These are phyloP conservation scores for Mycena sp. DNA, from an alignment of 1,284 basidiomycete genomes.

Conservation along the genomic window DNA sequence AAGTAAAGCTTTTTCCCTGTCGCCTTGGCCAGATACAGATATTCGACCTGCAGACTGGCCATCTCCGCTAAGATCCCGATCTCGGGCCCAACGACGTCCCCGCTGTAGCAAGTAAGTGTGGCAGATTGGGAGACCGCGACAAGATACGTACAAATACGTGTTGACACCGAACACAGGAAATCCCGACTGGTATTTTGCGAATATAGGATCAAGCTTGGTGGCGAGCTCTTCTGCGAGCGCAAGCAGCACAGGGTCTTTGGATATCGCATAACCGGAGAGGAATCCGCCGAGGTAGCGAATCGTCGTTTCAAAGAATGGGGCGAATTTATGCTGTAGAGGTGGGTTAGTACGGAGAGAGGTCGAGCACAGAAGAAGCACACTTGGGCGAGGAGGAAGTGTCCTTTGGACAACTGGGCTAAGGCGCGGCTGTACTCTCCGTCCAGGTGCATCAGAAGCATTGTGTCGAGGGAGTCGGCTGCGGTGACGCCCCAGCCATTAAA, in stretches of 20 bases:
- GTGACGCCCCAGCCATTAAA: constrained; percentile 92
- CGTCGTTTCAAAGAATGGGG: constrained; percentile 85
- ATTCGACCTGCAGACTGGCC: constrained; percentile 66
- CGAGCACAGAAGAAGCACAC: constrained; percentile 7
- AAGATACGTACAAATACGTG: constrained; percentile 51
- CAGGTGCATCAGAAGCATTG: constrained; percentile 88
- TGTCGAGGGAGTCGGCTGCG: constrained; percentile 86
- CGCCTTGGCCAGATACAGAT: constrained; percentile 63
- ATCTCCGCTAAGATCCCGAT: constrained; percentile 63
- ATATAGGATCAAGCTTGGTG: constrained; percentile 58
- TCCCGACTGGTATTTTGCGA: constrained; percentile 54
- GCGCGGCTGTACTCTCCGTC: constrained; percentile 82
- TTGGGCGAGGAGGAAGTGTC: constrained; percentile 65
- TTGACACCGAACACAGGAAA: constrained; percentile 61
- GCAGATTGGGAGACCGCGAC: neutral
- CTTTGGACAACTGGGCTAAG: constrained; percentile 71
- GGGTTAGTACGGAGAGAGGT: neutral
- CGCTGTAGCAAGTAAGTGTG: constrained; percentile 31
- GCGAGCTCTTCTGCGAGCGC: constrained; percentile 64
- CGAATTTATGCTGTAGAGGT: constrained; percentile 43
- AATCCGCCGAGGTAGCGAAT: constrained; percentile 91
- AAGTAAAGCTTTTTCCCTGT: constrained; percentile 59
- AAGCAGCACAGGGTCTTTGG: constrained; percentile 54
- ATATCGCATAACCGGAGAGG: constrained; percentile 84
- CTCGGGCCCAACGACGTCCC: constrained; percentile 40